A percentile compares a stretch with the other conserved stretches of the same genome.
phyloP scores from a whole-genome alignment of 2,329 filamentous ascomycete species.

The Fusarium sp. region DNA sequence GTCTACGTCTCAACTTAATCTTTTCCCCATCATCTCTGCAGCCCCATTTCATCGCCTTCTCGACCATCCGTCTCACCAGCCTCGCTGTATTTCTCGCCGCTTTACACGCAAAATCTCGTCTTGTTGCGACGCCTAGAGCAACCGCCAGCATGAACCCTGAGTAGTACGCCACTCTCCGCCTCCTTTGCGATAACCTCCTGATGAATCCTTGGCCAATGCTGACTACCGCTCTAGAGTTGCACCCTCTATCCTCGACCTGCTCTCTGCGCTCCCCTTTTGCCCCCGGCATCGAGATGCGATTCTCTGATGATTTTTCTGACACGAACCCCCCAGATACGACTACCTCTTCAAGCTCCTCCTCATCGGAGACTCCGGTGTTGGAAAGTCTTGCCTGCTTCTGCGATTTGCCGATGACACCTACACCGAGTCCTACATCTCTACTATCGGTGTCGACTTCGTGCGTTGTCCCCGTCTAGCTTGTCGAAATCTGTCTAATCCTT shows the following conservation, averaged over 20 bases:
- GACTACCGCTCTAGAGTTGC: slow-evolving; percentile 45
- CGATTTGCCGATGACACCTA: slow-evolving; percentile 99
- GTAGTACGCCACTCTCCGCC: slow-evolving; percentile 73
- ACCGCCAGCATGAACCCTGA: slow-evolving; percentile 85
- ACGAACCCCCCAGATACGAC: slow-evolving; percentile 81
- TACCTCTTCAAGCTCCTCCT: slow-evolving; percentile 99
- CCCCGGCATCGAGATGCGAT: slow-evolving; percentile 19
- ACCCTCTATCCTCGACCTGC: slow-evolving; percentile 16
- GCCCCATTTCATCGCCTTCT: slow-evolving; percentile 34
- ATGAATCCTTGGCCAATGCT: slow-evolving; percentile 39
- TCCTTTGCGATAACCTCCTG: slow-evolving; percentile 49
- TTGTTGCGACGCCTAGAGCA: slow-evolving; percentile 27
- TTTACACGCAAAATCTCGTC: slow-evolving; percentile 19
- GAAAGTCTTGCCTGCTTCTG: slow-evolving; percentile 98
- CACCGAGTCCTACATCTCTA: slow-evolving; percentile 99
- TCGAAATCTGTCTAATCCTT: slow-evolving; percentile 30
- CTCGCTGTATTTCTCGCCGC: slow-evolving; percentile 9
- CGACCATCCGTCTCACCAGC: slow-evolving; percentile 11
- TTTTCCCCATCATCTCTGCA: slow-evolving; percentile 44
- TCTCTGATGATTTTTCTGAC: slow-evolving; percentile 42
- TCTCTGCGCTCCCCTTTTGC: slow-evolving; percentile 5
- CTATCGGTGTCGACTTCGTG: slow-evolving; percentile 99
- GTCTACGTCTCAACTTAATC: slow-evolving; percentile 46
- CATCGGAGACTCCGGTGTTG: slow-evolving; percentile 99
- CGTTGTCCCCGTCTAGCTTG: slow-evolving; percentile 52